Percentiles rank a stretch among this genome's conserved stretches.
These are phyloP conservation scores for Lasiosphaeria hispida DNA, from an alignment of 495 filamentous ascomycete genomes.

Conservation along the genomic window DNA sequence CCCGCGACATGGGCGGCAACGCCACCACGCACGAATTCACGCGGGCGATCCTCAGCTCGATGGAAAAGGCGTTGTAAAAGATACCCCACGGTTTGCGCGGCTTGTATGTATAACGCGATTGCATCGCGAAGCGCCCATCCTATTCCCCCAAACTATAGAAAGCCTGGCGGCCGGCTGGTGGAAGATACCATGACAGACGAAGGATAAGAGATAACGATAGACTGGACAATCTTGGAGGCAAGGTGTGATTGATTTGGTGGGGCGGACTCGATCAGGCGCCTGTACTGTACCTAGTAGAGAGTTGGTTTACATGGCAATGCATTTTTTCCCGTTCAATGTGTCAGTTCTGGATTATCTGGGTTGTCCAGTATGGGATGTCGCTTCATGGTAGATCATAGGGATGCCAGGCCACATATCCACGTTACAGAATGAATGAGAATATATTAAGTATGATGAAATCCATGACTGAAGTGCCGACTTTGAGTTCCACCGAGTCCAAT, in stretches of 20 bases:
- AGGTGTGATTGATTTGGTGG: neutral
- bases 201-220: conserved; percentile 2
- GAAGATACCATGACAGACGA: conserved; percentile 10
- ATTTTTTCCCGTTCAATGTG: neutral
- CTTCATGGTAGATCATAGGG: no score
- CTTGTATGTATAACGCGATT: conserved; percentile 5
- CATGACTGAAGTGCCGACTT: no score
- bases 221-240: neutral
- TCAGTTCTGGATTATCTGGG: neutral
- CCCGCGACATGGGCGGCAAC: conserved; percentile 91
- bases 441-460: no score
- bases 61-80: conserved; percentile 60
- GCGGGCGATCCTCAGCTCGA: conserved; percentile 83
- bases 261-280: no score
- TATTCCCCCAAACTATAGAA: conserved; percentile 4
- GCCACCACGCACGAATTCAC: conserved; percentile 93
- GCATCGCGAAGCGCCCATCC: neutral
- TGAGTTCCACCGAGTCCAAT: no score
- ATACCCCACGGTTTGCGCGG: conserved; percentile 5
- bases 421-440: no score
- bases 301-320: conserved; percentile 6
- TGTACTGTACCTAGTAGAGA: conserved; percentile 17
- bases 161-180: neutral
- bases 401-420: no score
- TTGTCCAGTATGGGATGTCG: no score